Conservation (phyloP, 495 filamentous ascomycete species). For the Aspergillus wentii region DNA sequence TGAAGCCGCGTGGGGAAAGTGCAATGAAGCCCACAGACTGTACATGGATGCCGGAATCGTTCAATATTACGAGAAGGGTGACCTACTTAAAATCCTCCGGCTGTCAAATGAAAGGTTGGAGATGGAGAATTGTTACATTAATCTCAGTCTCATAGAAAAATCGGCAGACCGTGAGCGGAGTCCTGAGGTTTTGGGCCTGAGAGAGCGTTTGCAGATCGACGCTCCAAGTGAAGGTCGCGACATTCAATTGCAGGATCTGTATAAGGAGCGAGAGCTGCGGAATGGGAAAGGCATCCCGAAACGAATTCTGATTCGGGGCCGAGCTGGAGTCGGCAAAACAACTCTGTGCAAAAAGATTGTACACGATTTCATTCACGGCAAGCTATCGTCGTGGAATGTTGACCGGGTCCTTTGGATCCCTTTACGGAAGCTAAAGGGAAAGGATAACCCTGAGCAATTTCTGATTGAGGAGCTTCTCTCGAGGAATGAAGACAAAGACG, state of each 20-base stretch:
- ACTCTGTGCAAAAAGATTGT: conserved; percentile 43
- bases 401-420: conserved; percentile 37
- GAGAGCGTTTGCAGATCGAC: not conserved
- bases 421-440: conserved; percentile 17
- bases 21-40: conserved; percentile 5
- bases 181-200: not conserved
- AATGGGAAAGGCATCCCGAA: conserved; percentile 9
- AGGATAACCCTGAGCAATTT: conserved; percentile 17
- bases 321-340: conserved; percentile 39
- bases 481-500: not conserved
- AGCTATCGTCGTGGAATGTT: conserved; percentile 21
- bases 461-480: conserved; percentile 23
- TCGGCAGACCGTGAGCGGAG: not conserved
- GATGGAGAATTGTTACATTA: conserved; percentile 31
- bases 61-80: too few relatives aligned
- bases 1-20: conserved; percentile 4
- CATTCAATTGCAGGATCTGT: not conserved
- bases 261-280: not conserved
- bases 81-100: conserved; percentile 29
- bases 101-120: conserved; percentile 24
- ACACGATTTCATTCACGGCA: conserved; percentile 6
- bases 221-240: not conserved
- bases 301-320: conserved; percentile 35
- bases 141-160: conserved; percentile 17
- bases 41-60: conserved; percentile 8